Evolutionary conservation across 352 stramenopile genomes (phyloP).

Genomic region (Blastocystis sp.): DNA sequence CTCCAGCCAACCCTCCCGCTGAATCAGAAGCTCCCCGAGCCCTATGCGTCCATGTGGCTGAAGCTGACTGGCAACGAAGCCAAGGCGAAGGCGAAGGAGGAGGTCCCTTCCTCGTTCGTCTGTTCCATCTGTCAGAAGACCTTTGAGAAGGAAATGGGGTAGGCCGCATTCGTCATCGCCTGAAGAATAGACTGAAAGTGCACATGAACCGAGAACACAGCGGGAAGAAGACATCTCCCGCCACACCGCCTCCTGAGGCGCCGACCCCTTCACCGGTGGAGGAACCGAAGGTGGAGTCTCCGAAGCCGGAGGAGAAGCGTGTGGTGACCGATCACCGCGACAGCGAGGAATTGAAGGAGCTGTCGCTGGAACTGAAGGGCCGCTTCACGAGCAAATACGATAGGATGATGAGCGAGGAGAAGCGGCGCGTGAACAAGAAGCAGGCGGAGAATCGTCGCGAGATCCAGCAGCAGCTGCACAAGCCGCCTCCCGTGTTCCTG

Average conservation of each 20-base stretch:
- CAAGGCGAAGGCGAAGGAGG: slow-evolving; percentile 54
- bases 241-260: slow-evolving; percentile 7
- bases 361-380: slow-evolving; percentile 63
- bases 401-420: slow-evolving; percentile 69
- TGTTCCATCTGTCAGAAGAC: slow-evolving; percentile 71
- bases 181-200: slow-evolving; percentile 60
- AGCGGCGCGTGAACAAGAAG: slow-evolving; percentile 13
- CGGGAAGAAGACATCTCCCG: slow-evolving; percentile 33
- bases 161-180: background rate
- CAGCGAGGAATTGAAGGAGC: slow-evolving; percentile 15
- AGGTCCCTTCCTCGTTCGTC: slow-evolving; percentile 58
- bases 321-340: slow-evolving; percentile 34
- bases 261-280: background rate
- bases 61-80: slow-evolving; percentile 63
- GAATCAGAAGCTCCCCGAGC: slow-evolving; percentile 91
- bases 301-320: background rate
- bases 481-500: slow-evolving; percentile 68
- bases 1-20: slow-evolving; percentile 86
- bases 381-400: slow-evolving; percentile 71
- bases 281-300: background rate
- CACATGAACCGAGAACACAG: slow-evolving; percentile 71
- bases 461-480: slow-evolving; percentile 67
- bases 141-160: slow-evolving; percentile 71
- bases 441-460: slow-evolving; percentile 37
- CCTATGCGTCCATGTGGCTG: slow-evolving; percentile 87